These are phyloP conservation scores for Breviolum minutum DNA, from an alignment of 73 alveolate genomes.

Conservation along the genomic window DNA sequence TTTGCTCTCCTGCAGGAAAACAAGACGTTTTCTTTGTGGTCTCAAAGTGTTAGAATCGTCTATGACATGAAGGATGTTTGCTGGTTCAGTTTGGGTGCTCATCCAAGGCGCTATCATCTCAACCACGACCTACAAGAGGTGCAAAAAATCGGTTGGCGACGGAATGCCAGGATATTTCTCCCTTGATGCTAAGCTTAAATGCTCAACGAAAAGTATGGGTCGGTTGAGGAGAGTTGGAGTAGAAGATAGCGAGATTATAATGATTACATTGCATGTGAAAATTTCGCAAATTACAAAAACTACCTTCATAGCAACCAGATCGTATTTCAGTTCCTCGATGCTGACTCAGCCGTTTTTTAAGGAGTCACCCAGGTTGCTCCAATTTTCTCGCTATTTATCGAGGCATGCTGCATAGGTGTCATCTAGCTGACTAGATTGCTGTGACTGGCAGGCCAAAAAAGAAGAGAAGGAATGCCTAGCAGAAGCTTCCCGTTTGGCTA, in stretches of 20 bases:
- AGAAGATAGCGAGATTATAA: too few species aligned
- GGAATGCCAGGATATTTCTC: too few species aligned
- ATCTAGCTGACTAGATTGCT: background rate
- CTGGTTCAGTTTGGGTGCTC: too few species aligned
- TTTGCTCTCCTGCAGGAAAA: too few species aligned
- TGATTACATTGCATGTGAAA: too few species aligned
- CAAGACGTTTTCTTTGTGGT: too few species aligned
- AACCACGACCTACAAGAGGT: conserved; percentile 49
- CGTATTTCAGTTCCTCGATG: background rate
- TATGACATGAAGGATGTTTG: too few species aligned
- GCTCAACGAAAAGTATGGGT: too few species aligned
- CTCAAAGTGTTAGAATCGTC: background rate
- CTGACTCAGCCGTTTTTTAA: background rate
- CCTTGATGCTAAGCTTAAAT: too few species aligned
- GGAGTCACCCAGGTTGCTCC: background rate
- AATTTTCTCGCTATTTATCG: background rate
- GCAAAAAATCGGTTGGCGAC: background rate
- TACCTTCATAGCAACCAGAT: background rate
- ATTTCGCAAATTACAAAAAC: too few species aligned
- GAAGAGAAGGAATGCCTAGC: conserved; percentile 72
- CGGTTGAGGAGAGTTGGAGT: too few species aligned
- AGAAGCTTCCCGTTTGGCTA: conserved; percentile 61
- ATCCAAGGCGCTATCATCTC: conserved; percentile 50
- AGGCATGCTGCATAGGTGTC: background rate
- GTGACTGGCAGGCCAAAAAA: conserved; percentile 23